phyloP scores from a whole-genome alignment of 2,329 filamentous ascomycete genomes.

The Fusarium gaditjirri region DNA sequence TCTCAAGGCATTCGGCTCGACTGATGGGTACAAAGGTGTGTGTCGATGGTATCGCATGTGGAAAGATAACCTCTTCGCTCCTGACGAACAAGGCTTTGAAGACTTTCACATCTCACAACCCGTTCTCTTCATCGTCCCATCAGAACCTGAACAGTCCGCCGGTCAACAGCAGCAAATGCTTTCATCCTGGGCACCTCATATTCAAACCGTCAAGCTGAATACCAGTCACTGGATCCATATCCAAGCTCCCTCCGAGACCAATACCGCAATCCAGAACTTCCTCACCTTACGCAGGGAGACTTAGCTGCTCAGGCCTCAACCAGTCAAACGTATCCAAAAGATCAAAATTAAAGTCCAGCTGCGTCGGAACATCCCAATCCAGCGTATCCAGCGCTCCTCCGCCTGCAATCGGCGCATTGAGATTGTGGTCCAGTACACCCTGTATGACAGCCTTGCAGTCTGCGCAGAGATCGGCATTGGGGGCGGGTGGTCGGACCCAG shows the following conservation, averaged over 20 bases:
- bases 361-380: conserved; percentile 50
- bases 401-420: conserved; percentile 52
- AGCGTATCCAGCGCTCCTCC: conserved; percentile 41
- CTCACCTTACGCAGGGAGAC: conserved; percentile 1
- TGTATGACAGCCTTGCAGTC: conserved; percentile 61
- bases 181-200: conserved; percentile 42
- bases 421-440: conserved; percentile 60
- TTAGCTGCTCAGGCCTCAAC: conserved; percentile 46
- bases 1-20: conserved; percentile 32
- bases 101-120: conserved; percentile 31
- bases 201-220: conserved; percentile 51
- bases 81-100: conserved; percentile 41
- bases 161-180: conserved; percentile 45
- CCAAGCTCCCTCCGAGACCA: conserved; percentile 43
- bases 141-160: conserved; percentile 16
- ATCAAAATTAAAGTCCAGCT: conserved; percentile 57
- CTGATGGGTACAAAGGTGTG: conserved; percentile 46
- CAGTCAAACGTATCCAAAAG: conserved; percentile 62
- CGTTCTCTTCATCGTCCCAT: conserved; percentile 39
- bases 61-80: conserved; percentile 42
- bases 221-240: conserved; percentile 51
- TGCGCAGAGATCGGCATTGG: conserved; percentile 60
- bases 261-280: conserved; percentile 39
- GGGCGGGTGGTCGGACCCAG: conserved; percentile 60
- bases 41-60: conserved; percentile 49